Conservation (phyloP, 1,284 basidiomycete species). For the Violaceomyces palustris region DNA sequence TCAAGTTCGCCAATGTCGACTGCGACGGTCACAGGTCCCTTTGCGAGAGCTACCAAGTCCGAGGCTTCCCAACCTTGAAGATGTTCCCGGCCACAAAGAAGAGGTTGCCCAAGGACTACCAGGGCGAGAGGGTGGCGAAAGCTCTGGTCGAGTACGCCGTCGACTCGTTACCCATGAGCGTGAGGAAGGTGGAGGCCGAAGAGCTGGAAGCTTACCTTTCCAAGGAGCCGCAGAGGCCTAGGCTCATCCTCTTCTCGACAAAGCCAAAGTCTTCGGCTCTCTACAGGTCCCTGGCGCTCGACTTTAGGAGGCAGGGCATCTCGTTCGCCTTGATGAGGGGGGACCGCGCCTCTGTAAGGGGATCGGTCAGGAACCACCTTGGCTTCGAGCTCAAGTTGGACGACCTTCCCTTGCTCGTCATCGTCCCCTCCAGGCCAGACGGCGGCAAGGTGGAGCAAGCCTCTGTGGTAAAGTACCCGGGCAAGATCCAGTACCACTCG, state of each 20-base stretch:
- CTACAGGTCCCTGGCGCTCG: constrained; percentile 47
- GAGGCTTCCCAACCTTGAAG: constrained; percentile 88
- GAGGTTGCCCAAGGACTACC: constrained; percentile 65
- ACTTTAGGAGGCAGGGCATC: constrained; percentile 40
- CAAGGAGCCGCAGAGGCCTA: constrained; percentile 16
- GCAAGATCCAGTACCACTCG: constrained; percentile 39
- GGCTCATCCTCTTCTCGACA: constrained; percentile 47
- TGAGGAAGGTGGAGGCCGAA: constrained; percentile 62
- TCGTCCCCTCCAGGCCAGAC: constrained; percentile 18
- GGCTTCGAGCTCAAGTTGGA: constrained; percentile 32
- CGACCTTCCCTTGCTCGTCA: constrained; percentile 37
- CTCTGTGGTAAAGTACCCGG: constrained; percentile 32
- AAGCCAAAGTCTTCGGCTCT: constrained; percentile 45
- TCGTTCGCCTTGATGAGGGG: constrained; percentile 44
- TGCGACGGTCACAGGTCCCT: constrained; percentile 84
- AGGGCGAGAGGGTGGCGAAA: constrained; percentile 68
- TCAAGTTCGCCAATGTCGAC: constrained; percentile 84
- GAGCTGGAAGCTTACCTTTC: constrained; percentile 52
- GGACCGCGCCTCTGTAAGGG: constrained; percentile 29
- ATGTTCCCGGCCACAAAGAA: constrained; percentile 56
- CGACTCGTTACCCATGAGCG: constrained; percentile 65
- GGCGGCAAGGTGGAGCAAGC: constrained; percentile 3
- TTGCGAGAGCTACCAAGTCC: constrained; percentile 76
- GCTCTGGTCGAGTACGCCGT: constrained; percentile 73
- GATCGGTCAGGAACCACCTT: constrained; percentile 27